phyloP scores from a whole-genome alignment of 2,329 filamentous ascomycete species.

The Ascochyta pisi region DNA sequence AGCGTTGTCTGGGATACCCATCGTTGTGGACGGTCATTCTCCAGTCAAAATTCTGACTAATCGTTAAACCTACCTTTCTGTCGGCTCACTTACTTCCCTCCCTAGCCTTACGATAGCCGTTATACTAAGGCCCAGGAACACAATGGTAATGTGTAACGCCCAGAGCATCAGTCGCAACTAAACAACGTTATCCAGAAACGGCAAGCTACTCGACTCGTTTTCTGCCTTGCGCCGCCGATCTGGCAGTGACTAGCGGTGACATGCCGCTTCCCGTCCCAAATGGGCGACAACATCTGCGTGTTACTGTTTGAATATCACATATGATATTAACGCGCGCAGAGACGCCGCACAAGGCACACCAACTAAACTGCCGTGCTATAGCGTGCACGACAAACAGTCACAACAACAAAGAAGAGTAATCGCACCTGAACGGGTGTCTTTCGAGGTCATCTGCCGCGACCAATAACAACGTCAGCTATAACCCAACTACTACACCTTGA shows the following conservation, averaged over 20 bases:
- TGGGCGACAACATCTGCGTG: neutral
- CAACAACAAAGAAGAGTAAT: neutral
- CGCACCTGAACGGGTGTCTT: neutral
- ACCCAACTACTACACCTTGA: neutral
- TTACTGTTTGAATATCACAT: slow-evolving; percentile 7
- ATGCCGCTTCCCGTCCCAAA: neutral
- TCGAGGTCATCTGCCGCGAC: neutral
- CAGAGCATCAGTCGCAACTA: slow-evolving; percentile 1
- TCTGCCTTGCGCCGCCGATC: neutral
- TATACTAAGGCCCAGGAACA: neutral
- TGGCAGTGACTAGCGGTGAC: neutral
- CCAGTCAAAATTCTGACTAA: neutral
- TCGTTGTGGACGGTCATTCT: neutral
- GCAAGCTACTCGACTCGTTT: slow-evolving; percentile 1
- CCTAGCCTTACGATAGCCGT: neutral
- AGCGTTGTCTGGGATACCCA: neutral
- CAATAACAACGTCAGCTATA: neutral
- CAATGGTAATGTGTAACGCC: slow-evolving; percentile 1
- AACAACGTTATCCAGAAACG: neutral
- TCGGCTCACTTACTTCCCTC: slow-evolving; percentile 3
- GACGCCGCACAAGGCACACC: neutral
- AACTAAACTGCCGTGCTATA: slow-evolving; percentile 1
- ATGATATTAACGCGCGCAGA: neutral
- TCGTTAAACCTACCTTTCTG: neutral
- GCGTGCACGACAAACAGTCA: neutral